phyloP scores from a whole-genome alignment of 164 flowering plant species.

The Vitis cinerea region DNA sequence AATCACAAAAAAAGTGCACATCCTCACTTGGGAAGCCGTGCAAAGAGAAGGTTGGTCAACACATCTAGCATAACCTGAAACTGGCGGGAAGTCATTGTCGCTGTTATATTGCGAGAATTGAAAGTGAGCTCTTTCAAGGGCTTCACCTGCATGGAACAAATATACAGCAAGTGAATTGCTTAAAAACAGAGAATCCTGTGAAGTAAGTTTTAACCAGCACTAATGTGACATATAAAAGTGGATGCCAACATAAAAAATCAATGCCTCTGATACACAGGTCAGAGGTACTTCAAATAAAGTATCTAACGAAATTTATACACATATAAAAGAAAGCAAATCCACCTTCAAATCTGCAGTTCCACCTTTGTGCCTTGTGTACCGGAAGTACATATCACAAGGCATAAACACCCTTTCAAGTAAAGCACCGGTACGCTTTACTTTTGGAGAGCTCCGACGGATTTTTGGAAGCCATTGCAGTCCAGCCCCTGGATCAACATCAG shows the following conservation, averaged over 20 bases:
- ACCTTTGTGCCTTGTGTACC: constrained; percentile 98
- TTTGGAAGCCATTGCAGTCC: constrained; percentile 99
- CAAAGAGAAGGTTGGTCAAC: constrained; percentile 80
- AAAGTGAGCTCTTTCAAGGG: constrained; percentile 82
- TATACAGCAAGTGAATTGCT: not conserved
- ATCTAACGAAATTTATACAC: not conserved
- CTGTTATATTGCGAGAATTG: constrained; percentile 74
- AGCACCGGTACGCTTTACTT: constrained; percentile 99
- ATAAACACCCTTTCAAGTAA: constrained; percentile 95
- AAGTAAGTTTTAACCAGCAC: not conserved
- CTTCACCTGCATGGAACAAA: constrained; percentile 62
- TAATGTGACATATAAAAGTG: not conserved
- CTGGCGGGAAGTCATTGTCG: constrained; percentile 92
- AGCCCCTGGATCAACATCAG: constrained; percentile 99
- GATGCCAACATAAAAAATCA: not conserved
- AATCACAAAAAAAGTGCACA: constrained; percentile 9
- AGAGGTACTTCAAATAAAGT: not conserved
- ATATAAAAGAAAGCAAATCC: constrained; percentile 4
- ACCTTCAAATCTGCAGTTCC: constrained; percentile 97
- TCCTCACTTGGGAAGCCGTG: constrained; percentile 83
- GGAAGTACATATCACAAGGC: constrained; percentile 99
- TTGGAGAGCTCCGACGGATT: constrained; percentile 84
- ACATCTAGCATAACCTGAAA: constrained; percentile 92
- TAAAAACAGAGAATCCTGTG: not conserved
- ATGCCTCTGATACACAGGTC: not conserved